Evolutionary conservation across 2,329 filamentous ascomycete species (phyloP).

Genomic region (Colletotrichum sublineola): DNA sequence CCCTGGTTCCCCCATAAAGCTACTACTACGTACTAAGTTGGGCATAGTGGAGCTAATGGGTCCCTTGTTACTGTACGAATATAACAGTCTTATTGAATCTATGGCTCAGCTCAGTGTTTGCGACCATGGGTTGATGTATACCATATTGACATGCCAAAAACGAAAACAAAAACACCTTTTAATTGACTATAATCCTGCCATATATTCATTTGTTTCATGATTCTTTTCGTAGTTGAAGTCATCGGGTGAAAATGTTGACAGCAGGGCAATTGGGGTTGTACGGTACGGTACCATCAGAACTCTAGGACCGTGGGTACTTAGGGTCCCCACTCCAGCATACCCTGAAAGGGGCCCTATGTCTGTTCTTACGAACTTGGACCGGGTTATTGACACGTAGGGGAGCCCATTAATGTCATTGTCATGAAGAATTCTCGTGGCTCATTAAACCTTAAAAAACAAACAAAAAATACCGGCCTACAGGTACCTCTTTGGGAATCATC

Average conservation of each 20-base stretch:
- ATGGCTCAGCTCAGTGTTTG: too few relatives aligned
- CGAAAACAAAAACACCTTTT: too few relatives aligned
- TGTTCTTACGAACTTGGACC: constrained; percentile 16
- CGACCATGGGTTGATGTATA: too few relatives aligned
- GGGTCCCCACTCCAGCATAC: neutral
- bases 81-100: too few relatives aligned
- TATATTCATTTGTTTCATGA: too few relatives aligned
- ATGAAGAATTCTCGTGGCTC: constrained; percentile 17
- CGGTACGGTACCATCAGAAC: too few relatives aligned
- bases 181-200: too few relatives aligned
- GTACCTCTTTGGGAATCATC: neutral
- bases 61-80: neutral
- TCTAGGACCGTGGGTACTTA: too few relatives aligned
- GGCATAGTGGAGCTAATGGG: neutral
- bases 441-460: constrained; percentile 37
- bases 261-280: too few relatives aligned
- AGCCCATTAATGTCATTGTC: neutral
- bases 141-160: too few relatives aligned
- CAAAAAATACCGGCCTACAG: neutral
- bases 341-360: neutral
- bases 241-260: too few relatives aligned
- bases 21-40: neutral
- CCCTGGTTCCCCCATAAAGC: neutral
- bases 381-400: constrained; percentile 18
- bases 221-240: too few relatives aligned